Conservation (phyloP, 2,329 filamentous ascomycete genomes). For the Verticillium longisporum region DNA sequence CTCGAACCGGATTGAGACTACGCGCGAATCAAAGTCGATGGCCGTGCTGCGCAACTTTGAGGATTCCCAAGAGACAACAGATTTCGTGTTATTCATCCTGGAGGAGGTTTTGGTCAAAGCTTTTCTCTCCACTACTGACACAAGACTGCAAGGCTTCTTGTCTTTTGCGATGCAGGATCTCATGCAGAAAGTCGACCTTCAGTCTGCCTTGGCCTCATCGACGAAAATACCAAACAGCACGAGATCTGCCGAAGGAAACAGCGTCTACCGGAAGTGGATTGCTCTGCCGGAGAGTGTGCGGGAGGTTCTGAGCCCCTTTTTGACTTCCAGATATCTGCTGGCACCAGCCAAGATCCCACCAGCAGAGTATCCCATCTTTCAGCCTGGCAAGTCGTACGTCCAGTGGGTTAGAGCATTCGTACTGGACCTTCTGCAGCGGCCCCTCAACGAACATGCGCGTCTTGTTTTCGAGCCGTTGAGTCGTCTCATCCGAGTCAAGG, state of each 20-base stretch:
- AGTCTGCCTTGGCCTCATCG: constrained; percentile 34
- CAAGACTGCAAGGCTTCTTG: constrained; percentile 80
- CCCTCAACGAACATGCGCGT: constrained; percentile 65
- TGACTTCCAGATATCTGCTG: constrained; percentile 76
- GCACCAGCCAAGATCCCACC: constrained; percentile 50
- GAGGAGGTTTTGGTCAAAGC: constrained; percentile 85
- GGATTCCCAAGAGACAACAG: constrained; percentile 68
- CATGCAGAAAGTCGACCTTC: constrained; percentile 70
- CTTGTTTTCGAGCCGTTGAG: constrained; percentile 76
- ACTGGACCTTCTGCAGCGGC: constrained; percentile 73
- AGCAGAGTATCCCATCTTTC: constrained; percentile 73
- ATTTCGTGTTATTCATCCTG: constrained; percentile 80
- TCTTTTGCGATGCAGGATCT: constrained; percentile 94
- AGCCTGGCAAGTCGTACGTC: constrained; percentile 58
- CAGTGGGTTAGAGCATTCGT: constrained; percentile 79
- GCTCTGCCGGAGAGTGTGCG: constrained; percentile 69
- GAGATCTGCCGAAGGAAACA: constrained; percentile 30
- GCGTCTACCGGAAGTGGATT: constrained; percentile 68
- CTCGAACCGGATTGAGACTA: constrained; percentile 77
- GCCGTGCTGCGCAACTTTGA: constrained; percentile 85
- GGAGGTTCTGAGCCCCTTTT: constrained; percentile 80
- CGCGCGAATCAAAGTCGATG: constrained; percentile 73
- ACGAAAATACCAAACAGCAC: neutral
- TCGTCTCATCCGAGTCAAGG: constrained; percentile 77
- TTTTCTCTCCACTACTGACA: constrained; percentile 85